Conservation (phyloP, 2,329 filamentous ascomycete genomes). For the Neopestalotiopsis sp. region DNA sequence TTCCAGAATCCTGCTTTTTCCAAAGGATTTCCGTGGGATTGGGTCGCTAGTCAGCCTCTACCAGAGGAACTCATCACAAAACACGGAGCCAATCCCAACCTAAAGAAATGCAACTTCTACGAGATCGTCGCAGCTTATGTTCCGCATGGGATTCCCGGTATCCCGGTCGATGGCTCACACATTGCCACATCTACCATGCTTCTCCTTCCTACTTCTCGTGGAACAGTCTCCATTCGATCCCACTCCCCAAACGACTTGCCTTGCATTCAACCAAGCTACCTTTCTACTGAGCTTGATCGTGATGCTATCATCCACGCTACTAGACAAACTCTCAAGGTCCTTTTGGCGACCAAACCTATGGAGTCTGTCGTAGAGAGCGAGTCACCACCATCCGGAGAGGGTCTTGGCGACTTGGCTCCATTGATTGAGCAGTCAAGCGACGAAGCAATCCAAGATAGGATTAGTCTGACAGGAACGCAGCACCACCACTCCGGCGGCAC, state of each 20-base stretch:
- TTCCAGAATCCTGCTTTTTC: constrained; percentile 29
- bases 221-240: constrained; percentile 14
- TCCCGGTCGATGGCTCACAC: constrained; percentile 16
- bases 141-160: constrained; percentile 24
- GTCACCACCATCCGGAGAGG: constrained; percentile 26
- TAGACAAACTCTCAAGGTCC: constrained; percentile 18
- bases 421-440: constrained; percentile 28
- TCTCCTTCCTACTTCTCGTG: constrained; percentile 21
- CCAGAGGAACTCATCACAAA: constrained; percentile 25
- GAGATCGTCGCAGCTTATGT: constrained; percentile 31
- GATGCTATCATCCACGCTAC: background rate
- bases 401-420: constrained; percentile 25
- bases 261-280: constrained; percentile 17
- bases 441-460: constrained; percentile 30
- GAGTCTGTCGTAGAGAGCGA: constrained; percentile 28
- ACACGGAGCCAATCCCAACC: constrained; percentile 17
- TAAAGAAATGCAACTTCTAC: constrained; percentile 22
- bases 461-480: constrained; percentile 27
- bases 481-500: constrained; percentile 28
- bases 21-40: constrained; percentile 32
- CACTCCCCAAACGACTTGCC: background rate
- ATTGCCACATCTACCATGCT: constrained; percentile 22
- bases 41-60: constrained; percentile 28
- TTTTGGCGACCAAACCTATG: constrained; percentile 24
- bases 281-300: constrained; percentile 9